Evolutionary conservation across 2,329 filamentous ascomycete species (phyloP), one percentile per base, ranked within the genome.

Genomic region (Penicillium thymicola): DNA sequence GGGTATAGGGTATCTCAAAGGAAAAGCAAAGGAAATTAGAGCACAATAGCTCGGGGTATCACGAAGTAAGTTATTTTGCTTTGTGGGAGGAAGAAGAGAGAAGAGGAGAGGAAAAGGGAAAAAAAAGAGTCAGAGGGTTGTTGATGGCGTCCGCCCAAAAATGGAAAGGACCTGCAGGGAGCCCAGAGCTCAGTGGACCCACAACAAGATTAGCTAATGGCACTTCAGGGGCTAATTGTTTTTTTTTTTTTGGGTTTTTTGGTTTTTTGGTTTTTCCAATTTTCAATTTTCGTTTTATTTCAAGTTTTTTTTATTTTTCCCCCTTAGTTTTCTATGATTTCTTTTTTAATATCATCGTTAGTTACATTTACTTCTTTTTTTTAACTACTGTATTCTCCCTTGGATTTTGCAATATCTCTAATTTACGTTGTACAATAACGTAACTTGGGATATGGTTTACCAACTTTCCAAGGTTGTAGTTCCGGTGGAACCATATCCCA

Each of bases 1-100:
- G 53, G 63, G 63, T 65, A 63, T 66, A 54, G 59, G 62, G 62
- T 65, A 65, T 65, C 63, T 65, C 46, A 59, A 50, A 58, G n/a
- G 51, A 58, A 65, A 65, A 64, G 64, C 61, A 65, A 65, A 61
- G 57, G 60, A 64, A 66, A 65, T 64, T 61, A 64, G 63, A 66
- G 64, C 64, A 61, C 43, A 51, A 59, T 32, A 65, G 64, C 63
- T 61, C 63, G 64, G 64, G 64, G 64, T 66, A 66, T 66, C 64
- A 66, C 55, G 57, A 61, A 58, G 61, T 63, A 63, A 50, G 59
- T 56, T 60, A 60, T 64, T 61, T 49, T 60, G 57, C 58, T 64
- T 61, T 61, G 60, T 57, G 55, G 50, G 42, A 57, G 52, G 37
- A 58, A 53, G 47, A 53, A 54, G 38, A 52, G 47, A 58, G 58